Percentiles rank a stretch among this genome's conserved stretches.
Conservation (phyloP, 176 grass and related monocot species). For the Oryza meyeriana region DNA sequence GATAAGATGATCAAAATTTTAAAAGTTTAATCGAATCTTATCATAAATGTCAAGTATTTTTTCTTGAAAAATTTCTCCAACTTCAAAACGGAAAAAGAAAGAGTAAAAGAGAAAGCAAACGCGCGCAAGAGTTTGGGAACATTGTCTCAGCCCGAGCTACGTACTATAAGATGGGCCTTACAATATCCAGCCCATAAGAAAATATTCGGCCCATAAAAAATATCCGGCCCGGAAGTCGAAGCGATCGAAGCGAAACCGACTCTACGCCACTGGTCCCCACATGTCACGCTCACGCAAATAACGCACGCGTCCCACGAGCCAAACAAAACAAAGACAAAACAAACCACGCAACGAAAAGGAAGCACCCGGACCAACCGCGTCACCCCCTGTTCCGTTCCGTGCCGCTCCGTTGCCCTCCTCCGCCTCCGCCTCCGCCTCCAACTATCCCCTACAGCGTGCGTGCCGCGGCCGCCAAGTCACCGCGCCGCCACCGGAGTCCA, state of each 20-base stretch:
- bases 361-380: not conserved
- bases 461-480: slow-evolving; percentile 26
- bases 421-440: not conserved
- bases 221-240: too few relatives aligned
- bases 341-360: not conserved
- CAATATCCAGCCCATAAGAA: not conserved
- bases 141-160: too few relatives aligned
- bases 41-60: too few relatives aligned
- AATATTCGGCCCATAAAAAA: not conserved
- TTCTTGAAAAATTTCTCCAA: too few relatives aligned
- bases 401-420: not conserved
- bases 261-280: not conserved
- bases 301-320: not conserved
- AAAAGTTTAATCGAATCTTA: too few relatives aligned
- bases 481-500: not conserved
- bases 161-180: too few relatives aligned
- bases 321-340: not conserved
- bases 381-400: not conserved
- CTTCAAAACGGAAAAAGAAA: too few relatives aligned
- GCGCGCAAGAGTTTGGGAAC: too few relatives aligned
- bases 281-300: not conserved
- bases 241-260: too few relatives aligned
- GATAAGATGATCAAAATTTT: too few relatives aligned
- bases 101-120: too few relatives aligned
- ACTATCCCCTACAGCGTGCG: not conserved